These are phyloP conservation scores for Myxozyma kluyveri DNA, from an alignment of 805 yeast species.

Conservation along the genomic window DNA sequence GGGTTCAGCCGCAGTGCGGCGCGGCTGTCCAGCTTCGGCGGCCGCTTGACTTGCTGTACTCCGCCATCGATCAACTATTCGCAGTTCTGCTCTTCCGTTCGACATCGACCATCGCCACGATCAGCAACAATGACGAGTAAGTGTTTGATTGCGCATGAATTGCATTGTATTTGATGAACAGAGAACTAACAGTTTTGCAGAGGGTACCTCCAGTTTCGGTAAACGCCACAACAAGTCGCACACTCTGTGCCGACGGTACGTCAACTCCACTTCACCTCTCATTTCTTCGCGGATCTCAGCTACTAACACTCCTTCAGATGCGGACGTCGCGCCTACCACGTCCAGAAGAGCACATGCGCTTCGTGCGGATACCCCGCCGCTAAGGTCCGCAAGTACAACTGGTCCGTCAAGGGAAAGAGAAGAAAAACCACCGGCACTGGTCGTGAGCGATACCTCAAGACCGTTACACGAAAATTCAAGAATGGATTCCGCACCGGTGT, in stretches of 20 bases:
- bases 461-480: conserved; percentile 96
- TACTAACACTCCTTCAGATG: too few relatives aligned
- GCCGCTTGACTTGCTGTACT: neutral
- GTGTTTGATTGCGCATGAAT: neutral
- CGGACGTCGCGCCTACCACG: conserved; percentile 98
- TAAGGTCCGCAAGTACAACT: conserved; percentile 90
- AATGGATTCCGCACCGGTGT: conserved; percentile 93
- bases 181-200: conserved; percentile 40
- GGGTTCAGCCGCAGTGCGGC: neutral
- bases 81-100: neutral
- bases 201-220: conserved; percentile 99
- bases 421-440: conserved; percentile 99
- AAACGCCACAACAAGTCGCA: conserved; percentile 99
- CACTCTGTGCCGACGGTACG: conserved; percentile 77
- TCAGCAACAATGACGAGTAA: neutral
- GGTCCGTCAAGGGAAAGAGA: conserved; percentile 99
- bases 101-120: neutral
- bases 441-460: conserved; percentile 97
- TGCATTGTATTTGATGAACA: neutral
- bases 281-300: neutral
- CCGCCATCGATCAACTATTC: neutral
- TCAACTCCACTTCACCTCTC: neutral
- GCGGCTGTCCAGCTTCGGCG: neutral
- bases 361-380: conserved; percentile 99
- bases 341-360: conserved; percentile 98